These are phyloP conservation scores for Trichophyton schoenleinii DNA, from an alignment of 2,329 filamentous ascomycete genomes.

Conservation along the genomic window DNA sequence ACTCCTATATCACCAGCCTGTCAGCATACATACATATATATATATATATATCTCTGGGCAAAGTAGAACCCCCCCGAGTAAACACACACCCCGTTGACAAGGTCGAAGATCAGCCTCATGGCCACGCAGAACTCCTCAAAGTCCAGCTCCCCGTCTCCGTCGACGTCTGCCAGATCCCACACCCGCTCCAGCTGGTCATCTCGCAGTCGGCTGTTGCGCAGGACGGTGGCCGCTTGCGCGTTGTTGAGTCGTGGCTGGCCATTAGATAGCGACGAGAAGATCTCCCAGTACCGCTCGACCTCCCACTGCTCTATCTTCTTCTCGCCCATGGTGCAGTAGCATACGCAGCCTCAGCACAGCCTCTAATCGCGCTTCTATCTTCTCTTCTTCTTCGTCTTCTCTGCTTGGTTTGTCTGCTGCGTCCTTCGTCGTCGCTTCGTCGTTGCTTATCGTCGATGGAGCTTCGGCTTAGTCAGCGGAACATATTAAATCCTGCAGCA, in stretches of 20 bases:
- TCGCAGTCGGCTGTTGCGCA: conserved; percentile 59
- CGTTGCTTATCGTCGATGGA: background rate
- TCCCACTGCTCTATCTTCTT: conserved; percentile 58
- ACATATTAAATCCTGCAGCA: too few species aligned
- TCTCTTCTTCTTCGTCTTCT: background rate
- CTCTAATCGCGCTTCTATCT: too few species aligned
- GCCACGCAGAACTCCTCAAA: conserved; percentile 99
- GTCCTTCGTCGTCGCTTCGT: background rate
- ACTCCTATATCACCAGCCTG: conserved; percentile 50
- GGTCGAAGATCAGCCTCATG: conserved; percentile 94
- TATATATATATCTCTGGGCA: background rate
- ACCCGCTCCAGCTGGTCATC: conserved; percentile 87
- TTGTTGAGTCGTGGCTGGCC: conserved; percentile 55
- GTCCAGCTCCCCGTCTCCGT: conserved; percentile 92
- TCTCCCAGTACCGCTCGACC: conserved; percentile 69
- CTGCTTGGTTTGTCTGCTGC: background rate
- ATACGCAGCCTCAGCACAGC: too few species aligned
- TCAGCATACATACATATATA: background rate
- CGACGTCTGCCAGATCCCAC: conserved; percentile 94
- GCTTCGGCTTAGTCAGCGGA: background rate
- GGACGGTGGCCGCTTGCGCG: conserved; percentile 55
- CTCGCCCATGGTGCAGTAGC: conserved; percentile 24
- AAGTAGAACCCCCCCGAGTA: background rate
- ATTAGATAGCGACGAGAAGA: conserved; percentile 56
- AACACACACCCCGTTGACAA: conserved; percentile 71